A percentile compares a stretch with the other conserved stretches of the same genome.
These are phyloP conservation scores for Fibroporia radiculosa DNA, from an alignment of 768 basidiomycete genomes.

Conservation along the genomic window DNA sequence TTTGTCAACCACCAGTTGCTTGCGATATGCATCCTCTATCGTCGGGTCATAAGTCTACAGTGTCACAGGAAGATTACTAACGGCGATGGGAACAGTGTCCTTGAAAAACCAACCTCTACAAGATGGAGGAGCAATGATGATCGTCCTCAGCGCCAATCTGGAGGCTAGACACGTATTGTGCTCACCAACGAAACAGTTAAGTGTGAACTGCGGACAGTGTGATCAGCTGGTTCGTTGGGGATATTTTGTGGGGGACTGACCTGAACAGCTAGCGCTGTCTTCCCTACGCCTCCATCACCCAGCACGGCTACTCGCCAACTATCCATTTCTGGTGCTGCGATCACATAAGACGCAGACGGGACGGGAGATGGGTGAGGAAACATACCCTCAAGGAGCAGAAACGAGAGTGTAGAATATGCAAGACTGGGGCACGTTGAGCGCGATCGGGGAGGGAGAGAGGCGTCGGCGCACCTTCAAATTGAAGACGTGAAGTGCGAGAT, in stretches of 20 bases:
- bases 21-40: constrained; percentile 97
- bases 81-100: constrained; percentile 6
- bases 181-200: constrained; percentile 94
- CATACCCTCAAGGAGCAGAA: constrained; percentile 17
- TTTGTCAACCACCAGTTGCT: constrained; percentile 91
- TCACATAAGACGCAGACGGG: neutral
- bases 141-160: neutral
- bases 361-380: constrained; percentile 5
- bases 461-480: constrained; percentile 6
- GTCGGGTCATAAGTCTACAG: constrained; percentile 91
- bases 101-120: constrained; percentile 43
- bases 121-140: constrained; percentile 4
- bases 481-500: constrained; percentile 23
- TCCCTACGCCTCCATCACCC: constrained; percentile 96
- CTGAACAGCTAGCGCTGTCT: constrained; percentile 94
- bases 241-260: constrained; percentile 33
- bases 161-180: constrained; percentile 11
- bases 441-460: constrained; percentile 7
- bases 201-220: constrained; percentile 61
- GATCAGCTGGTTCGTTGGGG: neutral
- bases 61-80: neutral
- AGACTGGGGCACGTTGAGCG: constrained; percentile 14
- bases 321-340: constrained; percentile 55
- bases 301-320: constrained; percentile 94
- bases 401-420: constrained; percentile 16